A percentile compares a stretch with the other conserved stretches of the same genome.
phyloP scores from a whole-genome alignment of 106 monocot genomes.

The Allium cepa region DNA sequence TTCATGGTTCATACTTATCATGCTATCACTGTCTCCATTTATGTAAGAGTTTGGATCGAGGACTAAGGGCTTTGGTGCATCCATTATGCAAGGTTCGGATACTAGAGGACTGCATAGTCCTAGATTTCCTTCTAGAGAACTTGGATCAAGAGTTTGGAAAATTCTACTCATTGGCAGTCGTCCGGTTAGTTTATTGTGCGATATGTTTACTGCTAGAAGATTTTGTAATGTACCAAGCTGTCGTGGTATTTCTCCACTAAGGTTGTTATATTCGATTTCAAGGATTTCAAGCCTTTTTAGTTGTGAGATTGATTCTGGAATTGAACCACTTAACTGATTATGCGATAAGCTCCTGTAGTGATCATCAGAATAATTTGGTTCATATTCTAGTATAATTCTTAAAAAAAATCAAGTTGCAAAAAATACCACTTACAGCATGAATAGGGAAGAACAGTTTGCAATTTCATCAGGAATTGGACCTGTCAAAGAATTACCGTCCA shows the following conservation, averaged over 20 bases:
- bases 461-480: slow-evolving; percentile 15
- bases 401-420: background rate
- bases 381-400: slow-evolving; percentile 8
- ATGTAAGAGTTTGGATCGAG: slow-evolving; percentile 41
- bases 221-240: slow-evolving; percentile 39
- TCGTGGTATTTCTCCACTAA: slow-evolving; percentile 78
- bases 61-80: slow-evolving; percentile 49
- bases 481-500: slow-evolving; percentile 15
- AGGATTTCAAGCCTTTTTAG: slow-evolving; percentile 85
- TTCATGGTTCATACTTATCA: background rate
- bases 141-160: slow-evolving; percentile 53
- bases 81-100: slow-evolving; percentile 36
- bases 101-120: slow-evolving; percentile 60
- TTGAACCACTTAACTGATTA: slow-evolving; percentile 16
- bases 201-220: slow-evolving; percentile 36
- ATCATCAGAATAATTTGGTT: background rate
- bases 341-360: slow-evolving; percentile 21
- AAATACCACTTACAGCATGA: slow-evolving; percentile 16
- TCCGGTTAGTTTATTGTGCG: slow-evolving; percentile 80
- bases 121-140: slow-evolving; percentile 32
- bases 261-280: slow-evolving; percentile 67
- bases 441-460: slow-evolving; percentile 19
- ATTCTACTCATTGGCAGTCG: slow-evolving; percentile 57
- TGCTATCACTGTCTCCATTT: slow-evolving; percentile 4
- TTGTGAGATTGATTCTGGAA: slow-evolving; percentile 9